phyloP scores from a whole-genome alignment of 257 asterid species.

The Solanum pennellii region DNA sequence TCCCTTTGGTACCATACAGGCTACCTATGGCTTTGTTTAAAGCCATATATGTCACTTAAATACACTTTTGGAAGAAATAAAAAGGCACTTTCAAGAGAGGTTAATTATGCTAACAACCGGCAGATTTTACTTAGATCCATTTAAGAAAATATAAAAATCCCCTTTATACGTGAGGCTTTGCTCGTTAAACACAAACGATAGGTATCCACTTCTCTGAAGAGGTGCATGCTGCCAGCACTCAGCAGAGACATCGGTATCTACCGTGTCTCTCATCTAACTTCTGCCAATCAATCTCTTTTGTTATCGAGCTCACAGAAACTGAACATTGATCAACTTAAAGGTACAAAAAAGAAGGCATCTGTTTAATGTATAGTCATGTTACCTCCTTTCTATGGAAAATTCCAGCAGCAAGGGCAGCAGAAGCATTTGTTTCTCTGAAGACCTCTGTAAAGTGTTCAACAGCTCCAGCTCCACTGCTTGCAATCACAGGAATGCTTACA shows the following conservation, averaged over 20 bases:
- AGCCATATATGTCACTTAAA: neutral
- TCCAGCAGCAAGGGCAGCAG: conserved; percentile 99
- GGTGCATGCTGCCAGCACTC: neutral
- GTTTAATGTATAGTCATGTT: neutral
- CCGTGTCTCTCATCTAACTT: neutral
- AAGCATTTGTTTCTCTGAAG: conserved; percentile 76
- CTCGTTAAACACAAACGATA: neutral
- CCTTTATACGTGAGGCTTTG: neutral
- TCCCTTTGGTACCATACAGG: too few species aligned
- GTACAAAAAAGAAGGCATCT: neutral
- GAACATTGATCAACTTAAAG: neutral
- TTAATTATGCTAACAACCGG: neutral
- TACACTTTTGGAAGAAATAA: neutral
- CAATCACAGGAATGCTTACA: conserved; percentile 85
- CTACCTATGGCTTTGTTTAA: neutral
- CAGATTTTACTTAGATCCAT: neutral
- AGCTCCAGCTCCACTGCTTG: conserved; percentile 94
- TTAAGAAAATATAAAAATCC: neutral
- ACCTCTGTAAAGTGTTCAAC: conserved; percentile 85
- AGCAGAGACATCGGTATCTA: neutral
- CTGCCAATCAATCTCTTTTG: neutral
- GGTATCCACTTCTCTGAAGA: neutral
- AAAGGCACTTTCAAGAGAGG: neutral
- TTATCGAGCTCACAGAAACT: neutral
- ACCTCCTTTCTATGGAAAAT: conserved; percentile 96